Conservation (phyloP, 495 filamentous ascomycete genomes). For the Trichoderma erinaceum region DNA sequence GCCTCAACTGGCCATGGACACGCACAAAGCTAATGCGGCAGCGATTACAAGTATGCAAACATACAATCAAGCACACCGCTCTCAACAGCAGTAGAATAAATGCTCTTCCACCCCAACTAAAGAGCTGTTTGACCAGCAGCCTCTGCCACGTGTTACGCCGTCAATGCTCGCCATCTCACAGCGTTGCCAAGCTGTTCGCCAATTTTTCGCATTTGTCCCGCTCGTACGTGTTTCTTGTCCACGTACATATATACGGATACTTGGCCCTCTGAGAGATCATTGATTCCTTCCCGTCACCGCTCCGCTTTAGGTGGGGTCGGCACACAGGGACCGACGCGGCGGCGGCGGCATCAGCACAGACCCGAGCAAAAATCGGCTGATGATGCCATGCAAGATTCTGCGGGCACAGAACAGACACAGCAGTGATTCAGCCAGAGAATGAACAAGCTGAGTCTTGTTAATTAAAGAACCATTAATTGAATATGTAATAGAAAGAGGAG, state of each 20-base stretch:
- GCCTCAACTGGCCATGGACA: not conserved
- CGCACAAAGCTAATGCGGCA: not conserved
- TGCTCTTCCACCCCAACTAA: too few relatives aligned
- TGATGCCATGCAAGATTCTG: not conserved
- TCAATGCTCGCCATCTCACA: not conserved
- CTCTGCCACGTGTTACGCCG: slow-evolving; percentile 2
- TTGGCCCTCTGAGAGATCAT: too few relatives aligned
- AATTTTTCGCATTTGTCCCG: not conserved
- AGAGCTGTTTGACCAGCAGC: not conserved
- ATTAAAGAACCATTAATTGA: too few relatives aligned
- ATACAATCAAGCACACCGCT: not conserved
- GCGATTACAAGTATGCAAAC: not conserved
- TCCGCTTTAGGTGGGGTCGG: not conserved
- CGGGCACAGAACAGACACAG: not conserved
- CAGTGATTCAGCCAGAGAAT: not conserved
- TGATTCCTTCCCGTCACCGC: not conserved
- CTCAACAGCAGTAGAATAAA: not conserved
- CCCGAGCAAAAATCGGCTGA: not conserved
- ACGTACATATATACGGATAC: not conserved
- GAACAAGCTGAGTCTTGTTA: too few relatives aligned
- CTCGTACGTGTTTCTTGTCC: not conserved
- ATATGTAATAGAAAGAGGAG: too few relatives aligned
- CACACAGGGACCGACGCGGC: not conserved
- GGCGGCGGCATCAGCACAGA: not conserved
- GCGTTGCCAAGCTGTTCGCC: not conserved